Conservation (phyloP, 257 asterid species). For the Lithospermum erythrorhizon region DNA sequence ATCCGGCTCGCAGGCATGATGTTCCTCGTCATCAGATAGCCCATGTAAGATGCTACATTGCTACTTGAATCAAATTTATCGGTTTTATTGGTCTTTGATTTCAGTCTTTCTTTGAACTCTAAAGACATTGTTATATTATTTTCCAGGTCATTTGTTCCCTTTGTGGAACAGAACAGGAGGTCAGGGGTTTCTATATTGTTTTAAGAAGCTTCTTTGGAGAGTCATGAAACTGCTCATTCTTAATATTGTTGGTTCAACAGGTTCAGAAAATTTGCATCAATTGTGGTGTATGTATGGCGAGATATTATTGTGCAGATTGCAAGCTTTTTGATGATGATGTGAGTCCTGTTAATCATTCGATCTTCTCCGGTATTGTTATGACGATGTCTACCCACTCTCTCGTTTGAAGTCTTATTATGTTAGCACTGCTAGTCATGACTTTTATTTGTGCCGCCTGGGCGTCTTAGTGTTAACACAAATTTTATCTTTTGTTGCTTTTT, state of each 20-base stretch:
- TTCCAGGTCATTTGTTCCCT: constrained; percentile 74
- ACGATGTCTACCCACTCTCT: too few species aligned
- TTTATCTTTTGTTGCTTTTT: not conserved
- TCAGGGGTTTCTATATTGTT: constrained; percentile 16
- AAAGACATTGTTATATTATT: constrained; percentile 3
- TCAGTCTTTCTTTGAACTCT: not conserved
- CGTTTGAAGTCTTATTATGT: too few species aligned
- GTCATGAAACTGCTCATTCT: not conserved
- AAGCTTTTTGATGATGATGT: constrained; percentile 87
- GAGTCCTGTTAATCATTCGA: constrained; percentile 15
- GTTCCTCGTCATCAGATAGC: constrained; percentile 65
- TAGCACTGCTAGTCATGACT: not conserved
- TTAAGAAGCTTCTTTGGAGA: not conserved
- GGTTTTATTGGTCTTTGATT: constrained; percentile 1
- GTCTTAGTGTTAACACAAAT: not conserved
- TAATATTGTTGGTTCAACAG: constrained; percentile 23
- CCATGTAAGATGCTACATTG: constrained; percentile 25
- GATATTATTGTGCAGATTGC: constrained; percentile 68
- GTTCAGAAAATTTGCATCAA: constrained; percentile 59
- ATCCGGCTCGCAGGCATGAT: constrained; percentile 63
- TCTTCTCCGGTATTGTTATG: too few species aligned
- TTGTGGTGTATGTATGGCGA: constrained; percentile 85
- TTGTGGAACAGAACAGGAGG: constrained; percentile 87
- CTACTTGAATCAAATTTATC: not conserved
- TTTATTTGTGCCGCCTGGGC: not conserved